A percentile compares a stretch with the other conserved stretches of the same genome.
Conservation (phyloP, 1,284 basidiomycete genomes). For the Malassezia arunalokei region DNA sequence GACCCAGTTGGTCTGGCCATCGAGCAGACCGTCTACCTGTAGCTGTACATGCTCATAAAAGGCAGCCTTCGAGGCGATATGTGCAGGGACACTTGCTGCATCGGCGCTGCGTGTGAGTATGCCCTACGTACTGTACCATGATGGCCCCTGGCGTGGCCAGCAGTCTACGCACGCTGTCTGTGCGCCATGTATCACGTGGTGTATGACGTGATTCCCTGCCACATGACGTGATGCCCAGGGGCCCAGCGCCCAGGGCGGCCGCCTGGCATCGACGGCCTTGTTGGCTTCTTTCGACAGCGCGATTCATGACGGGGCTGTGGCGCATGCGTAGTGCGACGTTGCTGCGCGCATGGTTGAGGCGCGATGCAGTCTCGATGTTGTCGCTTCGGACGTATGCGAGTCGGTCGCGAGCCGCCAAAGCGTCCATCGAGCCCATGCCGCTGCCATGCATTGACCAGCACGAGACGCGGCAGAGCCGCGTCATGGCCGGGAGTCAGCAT, state of each 20-base stretch:
- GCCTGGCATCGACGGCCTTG: no score
- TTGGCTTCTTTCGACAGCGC: no score
- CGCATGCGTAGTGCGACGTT: no score
- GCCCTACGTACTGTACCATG: slow-evolving; percentile 15
- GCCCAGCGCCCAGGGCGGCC: no score
- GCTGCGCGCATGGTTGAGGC: no score
- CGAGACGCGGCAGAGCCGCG: slow-evolving; percentile 28
- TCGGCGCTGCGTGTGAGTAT: slow-evolving; percentile 25
- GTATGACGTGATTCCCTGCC: background rate
- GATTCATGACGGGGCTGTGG: no score
- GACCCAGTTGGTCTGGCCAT: slow-evolving; percentile 35
- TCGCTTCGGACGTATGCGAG: no score
- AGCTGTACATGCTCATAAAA: slow-evolving; percentile 46
- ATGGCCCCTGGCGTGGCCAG: background rate
- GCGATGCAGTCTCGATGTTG: no score
- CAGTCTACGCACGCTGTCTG: background rate
- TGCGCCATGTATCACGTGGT: background rate
- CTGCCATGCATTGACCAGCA: slow-evolving; percentile 44
- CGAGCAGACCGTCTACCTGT: slow-evolving; percentile 36
- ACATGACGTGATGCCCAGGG: no score
- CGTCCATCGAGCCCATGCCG: slow-evolving; percentile 5
- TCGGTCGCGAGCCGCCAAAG: no score
- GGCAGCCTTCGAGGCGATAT: slow-evolving; percentile 29
- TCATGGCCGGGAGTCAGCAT: slow-evolving; percentile 13
- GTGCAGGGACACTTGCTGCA: slow-evolving; percentile 64